Conservation (phyloP, 345 rosid species). For the Corchorus capsularis region DNA sequence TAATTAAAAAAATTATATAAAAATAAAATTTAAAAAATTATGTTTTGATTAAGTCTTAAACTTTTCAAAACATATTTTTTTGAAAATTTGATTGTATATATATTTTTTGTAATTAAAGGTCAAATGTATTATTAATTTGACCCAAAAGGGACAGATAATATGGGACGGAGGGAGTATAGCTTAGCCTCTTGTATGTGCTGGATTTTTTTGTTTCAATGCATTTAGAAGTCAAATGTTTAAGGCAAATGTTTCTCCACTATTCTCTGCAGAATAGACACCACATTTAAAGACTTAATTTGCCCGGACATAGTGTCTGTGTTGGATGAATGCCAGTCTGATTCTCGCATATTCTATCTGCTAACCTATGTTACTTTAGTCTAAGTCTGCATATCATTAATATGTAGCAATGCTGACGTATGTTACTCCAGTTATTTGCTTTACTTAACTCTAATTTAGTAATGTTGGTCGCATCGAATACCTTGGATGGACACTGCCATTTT, state of each 20-base stretch:
- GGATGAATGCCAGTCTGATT: not conserved
- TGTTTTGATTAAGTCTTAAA: too few species aligned
- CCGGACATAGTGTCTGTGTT: too few species aligned
- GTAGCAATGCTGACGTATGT: not conserved
- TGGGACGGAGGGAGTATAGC: too few species aligned
- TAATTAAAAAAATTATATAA: too few species aligned
- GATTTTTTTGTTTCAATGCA: not conserved
- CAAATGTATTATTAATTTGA: too few species aligned
- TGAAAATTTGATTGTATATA: too few species aligned
- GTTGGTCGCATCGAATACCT: not conserved
- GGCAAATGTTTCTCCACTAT: not conserved
- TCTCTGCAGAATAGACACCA: not conserved
- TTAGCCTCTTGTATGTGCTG: not conserved
- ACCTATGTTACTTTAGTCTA: not conserved
- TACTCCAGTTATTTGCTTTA: not conserved
- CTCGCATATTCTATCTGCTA: not conserved
- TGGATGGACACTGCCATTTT: not conserved
- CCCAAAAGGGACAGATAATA: too few species aligned
- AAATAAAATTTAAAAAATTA: too few species aligned
- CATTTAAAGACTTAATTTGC: not conserved
- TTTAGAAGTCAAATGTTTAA: not conserved
- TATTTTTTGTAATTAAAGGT: too few species aligned
- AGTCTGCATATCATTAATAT: not conserved
- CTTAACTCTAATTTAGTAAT: not conserved
- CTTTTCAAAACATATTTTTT: too few species aligned